Evolutionary conservation across 2,329 filamentous ascomycete species (phyloP), one percentile per base, ranked within the genome.

Genomic region (Penicillium sp.): DNA sequence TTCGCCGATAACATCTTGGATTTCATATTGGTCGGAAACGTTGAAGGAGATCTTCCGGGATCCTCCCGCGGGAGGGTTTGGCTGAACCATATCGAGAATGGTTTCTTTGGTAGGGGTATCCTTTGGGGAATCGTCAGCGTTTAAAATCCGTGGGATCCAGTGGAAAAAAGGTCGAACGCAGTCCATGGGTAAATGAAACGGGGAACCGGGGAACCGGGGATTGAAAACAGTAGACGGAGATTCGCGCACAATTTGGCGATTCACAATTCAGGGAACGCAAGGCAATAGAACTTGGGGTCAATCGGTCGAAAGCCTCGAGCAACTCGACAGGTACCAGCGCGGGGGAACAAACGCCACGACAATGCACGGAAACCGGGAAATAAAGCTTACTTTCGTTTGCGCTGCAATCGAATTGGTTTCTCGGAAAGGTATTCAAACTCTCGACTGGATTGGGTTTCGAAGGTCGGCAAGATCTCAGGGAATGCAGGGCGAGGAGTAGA

Each of bases 11-110:
- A 99, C 94, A 87, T 99, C 94, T 76, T 97, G 93, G 66, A 99
- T 99, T 73, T 99, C 94, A 75, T 99, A 99, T 77, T 99, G 94
- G 78, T 99, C 94, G 72, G 92, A 97, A 62, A 99, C 94, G 73
- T 99, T 99, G 87, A 99, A 99, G 55, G 92, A 97, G 76, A 99
- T 99, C 85, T 97, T 99, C 75, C 94, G 80, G 60, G 85, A 87
- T 65, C 83, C 82, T 72, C 78, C 80, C 53, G 74, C 85, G 68
- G 76, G 74, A 59, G 76, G 69, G 46, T 68, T 67, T 65, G 74
- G 76, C 61, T 79, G 75, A 59, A 74, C 75, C 77, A 79, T 79
- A 19, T 49, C 61, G 60, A 79, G 78, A 38, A 50, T 61, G 60
- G 4, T 48, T 51, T 36, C 45, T 34, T 46, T 58, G 55, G 9